Evolutionary conservation across 345 rosid genomes (phyloP).

Genomic region (Populus simonii): DNA sequence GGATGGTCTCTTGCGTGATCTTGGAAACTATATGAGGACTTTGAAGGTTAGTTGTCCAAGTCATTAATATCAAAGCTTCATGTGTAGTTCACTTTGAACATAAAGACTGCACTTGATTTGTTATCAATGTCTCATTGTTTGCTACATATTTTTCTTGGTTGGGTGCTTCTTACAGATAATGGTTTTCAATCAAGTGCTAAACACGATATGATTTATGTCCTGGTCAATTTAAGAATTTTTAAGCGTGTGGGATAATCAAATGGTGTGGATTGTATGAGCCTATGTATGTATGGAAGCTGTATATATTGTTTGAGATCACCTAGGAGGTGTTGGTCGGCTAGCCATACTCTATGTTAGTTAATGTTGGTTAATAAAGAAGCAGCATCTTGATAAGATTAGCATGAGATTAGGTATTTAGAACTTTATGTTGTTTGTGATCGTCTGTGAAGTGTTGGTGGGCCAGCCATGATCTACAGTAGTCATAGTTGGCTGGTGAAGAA

Average conservation of each 20-base stretch:
- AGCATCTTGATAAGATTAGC: not conserved
- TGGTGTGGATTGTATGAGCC: not conserved
- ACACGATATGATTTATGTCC: not conserved
- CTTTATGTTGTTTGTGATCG: not conserved
- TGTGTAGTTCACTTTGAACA: slow-evolving; percentile 1
- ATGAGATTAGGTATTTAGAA: not conserved
- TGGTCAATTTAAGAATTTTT: not conserved
- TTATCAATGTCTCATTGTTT: not conserved
- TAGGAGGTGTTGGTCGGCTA: not conserved
- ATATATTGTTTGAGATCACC: not conserved
- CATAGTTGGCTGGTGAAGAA: not conserved
- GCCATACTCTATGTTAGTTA: not conserved
- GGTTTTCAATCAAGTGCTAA: not conserved
- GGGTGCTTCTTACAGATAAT: not conserved
- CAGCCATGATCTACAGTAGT: not conserved
- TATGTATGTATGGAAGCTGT: not conserved
- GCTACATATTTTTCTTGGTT: not conserved
- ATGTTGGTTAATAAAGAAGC: not conserved
- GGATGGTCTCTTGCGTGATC: slow-evolving; percentile 84
- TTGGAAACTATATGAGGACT: slow-evolving; percentile 92
- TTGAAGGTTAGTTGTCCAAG: slow-evolving; percentile 63
- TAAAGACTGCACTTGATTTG: slow-evolving; percentile 3
- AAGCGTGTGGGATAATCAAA: not conserved
- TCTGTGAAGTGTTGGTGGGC: not conserved
- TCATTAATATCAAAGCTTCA: slow-evolving; percentile 10